A percentile compares a stretch with the other conserved stretches of the same genome.
These are phyloP conservation scores for Alternaria angustiovoidea DNA, from an alignment of 2,329 filamentous ascomycete genomes.

Conservation along the genomic window DNA sequence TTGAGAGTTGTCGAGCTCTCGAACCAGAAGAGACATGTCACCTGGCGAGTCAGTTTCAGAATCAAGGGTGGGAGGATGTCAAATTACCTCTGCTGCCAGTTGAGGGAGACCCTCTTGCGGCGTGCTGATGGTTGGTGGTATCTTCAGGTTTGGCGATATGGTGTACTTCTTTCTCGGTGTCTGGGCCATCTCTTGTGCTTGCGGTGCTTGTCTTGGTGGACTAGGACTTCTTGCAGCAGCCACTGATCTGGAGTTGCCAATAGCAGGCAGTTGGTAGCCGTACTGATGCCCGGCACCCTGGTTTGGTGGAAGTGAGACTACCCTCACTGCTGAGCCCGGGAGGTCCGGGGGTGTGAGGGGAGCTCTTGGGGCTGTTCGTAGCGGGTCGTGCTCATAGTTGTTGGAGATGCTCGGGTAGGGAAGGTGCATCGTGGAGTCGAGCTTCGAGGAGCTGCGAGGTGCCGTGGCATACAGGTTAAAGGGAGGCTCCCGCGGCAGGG, in stretches of 20 bases:
- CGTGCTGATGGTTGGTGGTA: constrained; percentile 48
- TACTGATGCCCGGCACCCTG: constrained; percentile 42
- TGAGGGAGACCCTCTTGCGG: constrained; percentile 52
- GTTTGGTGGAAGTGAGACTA: constrained; percentile 39
- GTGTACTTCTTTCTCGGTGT: constrained; percentile 43
- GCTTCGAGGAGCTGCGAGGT: constrained; percentile 33
- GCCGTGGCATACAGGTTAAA: constrained; percentile 44
- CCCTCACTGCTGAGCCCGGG: constrained; percentile 42
- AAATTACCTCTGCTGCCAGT: constrained; percentile 51
- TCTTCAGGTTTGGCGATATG: constrained; percentile 47
- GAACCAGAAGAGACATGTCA: constrained; percentile 98
- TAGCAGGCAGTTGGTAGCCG: constrained; percentile 47
- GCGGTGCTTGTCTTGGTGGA: constrained; percentile 25
- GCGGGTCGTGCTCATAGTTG: constrained; percentile 33
- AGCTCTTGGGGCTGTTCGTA: constrained; percentile 30
- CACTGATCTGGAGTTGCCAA: constrained; percentile 45
- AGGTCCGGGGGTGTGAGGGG: constrained; percentile 48
- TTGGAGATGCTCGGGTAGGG: constrained; percentile 38
- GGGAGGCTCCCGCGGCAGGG: constrained; percentile 46
- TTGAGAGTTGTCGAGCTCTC: constrained; percentile 83
- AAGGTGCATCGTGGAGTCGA: constrained; percentile 46
- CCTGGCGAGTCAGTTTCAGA: constrained; percentile 59
- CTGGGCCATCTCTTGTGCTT: constrained; percentile 32
- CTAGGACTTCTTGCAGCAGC: constrained; percentile 37
- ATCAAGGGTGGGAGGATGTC: not conserved